Conservation (phyloP, 495 filamentous ascomycete species). For the Penicillium desertorum region DNA sequence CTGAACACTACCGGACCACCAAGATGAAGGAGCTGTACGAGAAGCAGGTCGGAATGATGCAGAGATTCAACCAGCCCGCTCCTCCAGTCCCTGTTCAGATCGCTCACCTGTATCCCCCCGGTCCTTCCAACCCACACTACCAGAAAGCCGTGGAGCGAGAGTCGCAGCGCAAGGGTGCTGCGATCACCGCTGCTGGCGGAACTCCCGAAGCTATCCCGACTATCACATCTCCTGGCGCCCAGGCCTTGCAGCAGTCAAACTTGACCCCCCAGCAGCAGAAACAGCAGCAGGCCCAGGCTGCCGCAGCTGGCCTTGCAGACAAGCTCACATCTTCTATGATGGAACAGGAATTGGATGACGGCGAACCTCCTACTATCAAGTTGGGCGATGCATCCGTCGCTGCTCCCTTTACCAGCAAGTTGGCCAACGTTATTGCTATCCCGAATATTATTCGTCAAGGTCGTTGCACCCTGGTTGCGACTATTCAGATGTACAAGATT, state of each 20-base stretch:
- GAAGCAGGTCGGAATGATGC: constrained; percentile 88
- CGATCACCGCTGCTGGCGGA: constrained; percentile 34
- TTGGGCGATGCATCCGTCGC: constrained; percentile 96
- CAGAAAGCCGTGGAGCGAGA: constrained; percentile 88
- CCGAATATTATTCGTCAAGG: constrained; percentile 98
- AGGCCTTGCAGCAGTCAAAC: constrained; percentile 61
- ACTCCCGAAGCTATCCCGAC: constrained; percentile 61
- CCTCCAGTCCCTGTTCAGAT: constrained; percentile 89
- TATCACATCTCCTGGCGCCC: constrained; percentile 67
- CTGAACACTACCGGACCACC: constrained; percentile 86
- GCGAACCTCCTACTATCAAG: constrained; percentile 93
- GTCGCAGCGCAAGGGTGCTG: constrained; percentile 65
- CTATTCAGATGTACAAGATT: constrained; percentile 99
- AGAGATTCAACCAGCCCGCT: constrained; percentile 84
- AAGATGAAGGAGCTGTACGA: constrained; percentile 99
- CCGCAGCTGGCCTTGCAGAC: constrained; percentile 78
- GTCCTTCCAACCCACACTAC: constrained; percentile 91
- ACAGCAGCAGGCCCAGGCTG: constrained; percentile 62
- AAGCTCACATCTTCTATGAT: constrained; percentile 86
- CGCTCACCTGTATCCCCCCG: constrained; percentile 91
- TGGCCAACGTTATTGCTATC: constrained; percentile 94
- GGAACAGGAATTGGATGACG: constrained; percentile 83
- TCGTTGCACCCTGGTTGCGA: constrained; percentile 93
- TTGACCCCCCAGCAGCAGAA: constrained; percentile 57
- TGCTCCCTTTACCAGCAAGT: constrained; percentile 95